Base-by-base conservation (phyloP, 2,329 filamentous ascomycete species). In the Zasmidium angulare region DNA sequence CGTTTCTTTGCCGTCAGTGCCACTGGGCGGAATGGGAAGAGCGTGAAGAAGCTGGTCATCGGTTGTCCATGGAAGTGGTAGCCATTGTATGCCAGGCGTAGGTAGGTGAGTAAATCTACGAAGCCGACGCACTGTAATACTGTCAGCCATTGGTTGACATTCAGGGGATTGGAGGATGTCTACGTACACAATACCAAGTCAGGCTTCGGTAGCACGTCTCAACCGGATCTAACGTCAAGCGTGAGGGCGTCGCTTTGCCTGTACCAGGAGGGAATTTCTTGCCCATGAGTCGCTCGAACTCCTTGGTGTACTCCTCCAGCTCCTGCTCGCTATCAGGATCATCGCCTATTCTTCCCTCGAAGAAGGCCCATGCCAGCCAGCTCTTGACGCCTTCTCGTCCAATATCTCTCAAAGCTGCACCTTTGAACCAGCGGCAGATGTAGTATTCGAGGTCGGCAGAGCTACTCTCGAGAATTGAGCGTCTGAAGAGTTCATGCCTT, bases 321-420 rank as follows among this genome's bases (percentile, higher is more conserved):
- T 85, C 82, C 29, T 82, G 79, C 4, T 75, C 77, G 12, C 87
- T 85, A 59, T 29, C 26, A 29, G 26, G 11, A 11, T 58, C 81
- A 66, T 88, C 84, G 82, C 65, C 79, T 79, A 53, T 88, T 73
- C 69, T 89, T 85, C 43, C 89, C 83, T 73, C 70, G 53, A 67
- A 83, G 68, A 90, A 85, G 1, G 84, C 86, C 88, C 88, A 91
- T 3, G 82, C 77, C 21, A 89, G 72, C 66, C 89, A 90, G 60
- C 89, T 84, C 65, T 80, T 81, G 50, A 90, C 73, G 63, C 89
- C 89, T 17, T 89, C 86, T 14, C 82, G 77, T 36, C 81, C 78
- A 55, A 91, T 84, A 36, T 87, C 84, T n/a, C 76, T 70, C 1
- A 78, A 58, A 11, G 81, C 76, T 1, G 86, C 84, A 31, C 82